Evolutionary conservation across 805 yeast species (phyloP), one percentile per base, ranked within the genome.

Genomic region (Candida yuanshanica): DNA sequence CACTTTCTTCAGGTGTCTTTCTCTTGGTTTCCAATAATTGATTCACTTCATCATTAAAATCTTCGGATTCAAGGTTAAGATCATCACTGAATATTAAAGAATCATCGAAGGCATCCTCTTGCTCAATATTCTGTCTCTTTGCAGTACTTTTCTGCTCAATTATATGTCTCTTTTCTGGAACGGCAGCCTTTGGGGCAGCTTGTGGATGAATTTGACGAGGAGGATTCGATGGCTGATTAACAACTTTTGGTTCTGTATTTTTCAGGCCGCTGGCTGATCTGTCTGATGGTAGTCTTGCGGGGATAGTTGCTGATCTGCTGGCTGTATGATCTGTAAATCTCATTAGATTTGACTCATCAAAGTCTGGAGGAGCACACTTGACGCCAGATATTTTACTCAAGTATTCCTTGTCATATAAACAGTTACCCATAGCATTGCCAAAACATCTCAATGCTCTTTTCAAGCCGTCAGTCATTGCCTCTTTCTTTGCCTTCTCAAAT

Each of bases 341-440:
- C 51, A 65, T 65, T 42, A 68, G 44, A 41, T 63, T 65, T 5
- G 66, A 59, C 46, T 68, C 72, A 49, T 67, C 72, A 47, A 68
- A 67, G 45, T 68, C 72, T 16, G 71, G 70, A 0, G 72, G 72
- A 36, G 64, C 69, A 48, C 64, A 66, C 39, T 67, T 66, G 2
- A 68, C 70, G 35, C 60, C 64, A 37, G 68, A 67, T 21, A 68
- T 68, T 48, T 60, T 65, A 29, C 70, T 69, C 33, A 83, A 58
- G 44, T 79, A 81, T 38, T 76, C 78, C 51, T 81, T 81, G 56
- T 85, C 95, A 52, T 85, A 85, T n/a, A 85, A 70, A 61, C 95
- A 85, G 53, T 85, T 85, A 1, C 95, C 95, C 55, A 85, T 62
- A 0, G 86, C 87, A 56, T 83, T 85, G 36, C 95, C 95, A 58